These are phyloP conservation scores for Fusarium longipes DNA, from an alignment of 2,329 filamentous ascomycete species.

Conservation along the genomic window DNA sequence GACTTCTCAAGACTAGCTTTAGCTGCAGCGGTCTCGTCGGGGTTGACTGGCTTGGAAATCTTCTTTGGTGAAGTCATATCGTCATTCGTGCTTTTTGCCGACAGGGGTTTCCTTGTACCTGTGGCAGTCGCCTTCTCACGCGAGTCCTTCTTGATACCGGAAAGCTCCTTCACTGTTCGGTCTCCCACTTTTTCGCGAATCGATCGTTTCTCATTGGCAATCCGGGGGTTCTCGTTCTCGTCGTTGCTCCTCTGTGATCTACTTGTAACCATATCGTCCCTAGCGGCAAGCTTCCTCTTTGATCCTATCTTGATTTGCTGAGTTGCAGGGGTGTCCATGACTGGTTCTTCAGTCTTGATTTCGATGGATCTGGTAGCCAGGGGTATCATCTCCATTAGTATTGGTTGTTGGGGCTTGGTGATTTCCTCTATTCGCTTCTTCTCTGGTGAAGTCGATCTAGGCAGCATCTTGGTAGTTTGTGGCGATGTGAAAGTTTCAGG, in stretches of 20 bases:
- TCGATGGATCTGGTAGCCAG: slow-evolving; percentile 15
- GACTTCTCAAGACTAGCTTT: slow-evolving; percentile 53
- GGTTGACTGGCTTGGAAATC: slow-evolving; percentile 47
- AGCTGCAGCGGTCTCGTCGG: slow-evolving; percentile 53
- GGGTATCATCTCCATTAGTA: neutral
- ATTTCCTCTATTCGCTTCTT: slow-evolving; percentile 39
- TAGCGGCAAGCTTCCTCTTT: slow-evolving; percentile 68
- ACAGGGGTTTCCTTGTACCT: slow-evolving; percentile 60
- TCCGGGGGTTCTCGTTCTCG: slow-evolving; percentile 46
- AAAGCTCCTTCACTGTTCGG: slow-evolving; percentile 61
- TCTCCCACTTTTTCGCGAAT: slow-evolving; percentile 52
- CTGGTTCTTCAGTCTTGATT: neutral
- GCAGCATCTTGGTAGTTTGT: slow-evolving; percentile 32
- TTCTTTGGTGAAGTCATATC: slow-evolving; percentile 70
- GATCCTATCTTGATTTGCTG: slow-evolving; percentile 58
- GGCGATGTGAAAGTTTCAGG: slow-evolving; percentile 50
- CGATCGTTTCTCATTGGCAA: slow-evolving; percentile 43
- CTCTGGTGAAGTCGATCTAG: slow-evolving; percentile 45
- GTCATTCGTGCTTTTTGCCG: slow-evolving; percentile 70
- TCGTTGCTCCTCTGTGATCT: slow-evolving; percentile 43
- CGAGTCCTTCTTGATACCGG: slow-evolving; percentile 56
- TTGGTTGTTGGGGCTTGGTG: slow-evolving; percentile 1
- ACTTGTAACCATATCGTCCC: slow-evolving; percentile 63
- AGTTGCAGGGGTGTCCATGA: slow-evolving; percentile 23
- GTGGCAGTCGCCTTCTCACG: slow-evolving; percentile 49